Conservation (phyloP, 2,329 filamentous ascomycete species). For the Phialophora macrospora region DNA sequence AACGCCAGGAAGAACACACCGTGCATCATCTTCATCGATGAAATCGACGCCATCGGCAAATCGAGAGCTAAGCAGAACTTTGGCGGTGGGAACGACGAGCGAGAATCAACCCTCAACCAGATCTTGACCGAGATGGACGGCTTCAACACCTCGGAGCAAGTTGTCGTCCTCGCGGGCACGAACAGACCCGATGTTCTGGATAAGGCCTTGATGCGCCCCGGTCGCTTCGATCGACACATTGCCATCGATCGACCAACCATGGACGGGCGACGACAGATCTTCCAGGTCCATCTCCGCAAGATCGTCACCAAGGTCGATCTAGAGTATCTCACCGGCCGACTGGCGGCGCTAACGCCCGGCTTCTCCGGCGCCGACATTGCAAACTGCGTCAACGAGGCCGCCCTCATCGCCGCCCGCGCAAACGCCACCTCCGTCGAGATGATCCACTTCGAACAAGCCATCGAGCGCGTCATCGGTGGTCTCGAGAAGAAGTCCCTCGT, state of each 20-base stretch:
- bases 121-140: conserved; percentile 99
- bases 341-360: conserved; percentile 90
- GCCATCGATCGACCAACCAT: conserved; percentile 93
- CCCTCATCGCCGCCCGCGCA: conserved; percentile 85
- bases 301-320: conserved; percentile 91
- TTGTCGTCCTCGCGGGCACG: conserved; percentile 94
- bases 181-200: conserved; percentile 95
- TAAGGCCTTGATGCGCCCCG: conserved; percentile 93
- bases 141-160: conserved; percentile 95
- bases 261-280: conserved; percentile 95
- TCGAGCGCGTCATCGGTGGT: conserved; percentile 94
- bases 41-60: conserved; percentile 97
- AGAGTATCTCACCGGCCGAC: conserved; percentile 82
- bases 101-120: conserved; percentile 95
- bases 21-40: conserved; percentile 99
- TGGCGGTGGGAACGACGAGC: conserved; percentile 92
- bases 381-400: conserved; percentile 97
- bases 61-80: conserved; percentile 82
- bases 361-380: conserved; percentile 98
- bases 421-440: conserved; percentile 82
- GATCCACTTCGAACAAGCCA: conserved; percentile 93
- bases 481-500: conserved; percentile 97
- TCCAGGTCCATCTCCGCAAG: conserved; percentile 90
- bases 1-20: conserved; percentile 94
- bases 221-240: conserved; percentile 96